phyloP scores from a whole-genome alignment of 306 rosid genomes.

The Glycine soja region DNA sequence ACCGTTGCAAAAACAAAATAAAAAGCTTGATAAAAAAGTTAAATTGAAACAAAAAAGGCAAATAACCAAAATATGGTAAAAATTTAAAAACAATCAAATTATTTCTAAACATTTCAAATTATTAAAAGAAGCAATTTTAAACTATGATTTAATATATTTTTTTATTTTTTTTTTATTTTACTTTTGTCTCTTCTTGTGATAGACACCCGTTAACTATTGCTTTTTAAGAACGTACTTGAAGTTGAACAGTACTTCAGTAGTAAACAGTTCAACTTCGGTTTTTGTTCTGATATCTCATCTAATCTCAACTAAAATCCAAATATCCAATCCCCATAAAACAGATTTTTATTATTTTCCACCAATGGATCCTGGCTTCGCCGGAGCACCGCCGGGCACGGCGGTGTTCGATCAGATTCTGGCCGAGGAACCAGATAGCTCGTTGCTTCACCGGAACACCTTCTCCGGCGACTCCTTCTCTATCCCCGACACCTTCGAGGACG shows the following conservation, averaged over 20 bases:
- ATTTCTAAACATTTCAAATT: too few relatives aligned
- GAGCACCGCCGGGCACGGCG: constrained; percentile 34
- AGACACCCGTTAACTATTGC: too few relatives aligned
- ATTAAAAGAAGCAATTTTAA: too few relatives aligned
- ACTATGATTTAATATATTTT: too few relatives aligned
- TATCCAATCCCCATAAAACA: not conserved
- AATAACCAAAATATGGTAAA: too few relatives aligned
- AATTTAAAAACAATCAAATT: too few relatives aligned
- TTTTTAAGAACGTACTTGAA: too few relatives aligned
- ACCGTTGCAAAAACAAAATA: not conserved
- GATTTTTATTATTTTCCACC: not conserved
- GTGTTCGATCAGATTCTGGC: constrained; percentile 52
- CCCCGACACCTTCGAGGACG: constrained; percentile 59
- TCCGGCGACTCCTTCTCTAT: constrained; percentile 58
- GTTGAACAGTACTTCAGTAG: too few relatives aligned
- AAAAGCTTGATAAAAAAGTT: not conserved
- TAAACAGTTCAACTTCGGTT: not conserved
- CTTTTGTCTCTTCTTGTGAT: too few relatives aligned
- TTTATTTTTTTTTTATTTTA: too few relatives aligned
- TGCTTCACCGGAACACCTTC: constrained; percentile 61
- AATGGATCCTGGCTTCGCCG: constrained; percentile 44
- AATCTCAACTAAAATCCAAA: not conserved
- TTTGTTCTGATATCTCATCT: not conserved
- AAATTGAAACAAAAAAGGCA: not conserved
- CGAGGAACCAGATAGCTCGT: constrained; percentile 49